A percentile compares a stretch with the other conserved stretches of the same genome.
Evolutionary conservation across 768 basidiomycete genomes (phyloP).

Genomic region (Boletus sp.): DNA sequence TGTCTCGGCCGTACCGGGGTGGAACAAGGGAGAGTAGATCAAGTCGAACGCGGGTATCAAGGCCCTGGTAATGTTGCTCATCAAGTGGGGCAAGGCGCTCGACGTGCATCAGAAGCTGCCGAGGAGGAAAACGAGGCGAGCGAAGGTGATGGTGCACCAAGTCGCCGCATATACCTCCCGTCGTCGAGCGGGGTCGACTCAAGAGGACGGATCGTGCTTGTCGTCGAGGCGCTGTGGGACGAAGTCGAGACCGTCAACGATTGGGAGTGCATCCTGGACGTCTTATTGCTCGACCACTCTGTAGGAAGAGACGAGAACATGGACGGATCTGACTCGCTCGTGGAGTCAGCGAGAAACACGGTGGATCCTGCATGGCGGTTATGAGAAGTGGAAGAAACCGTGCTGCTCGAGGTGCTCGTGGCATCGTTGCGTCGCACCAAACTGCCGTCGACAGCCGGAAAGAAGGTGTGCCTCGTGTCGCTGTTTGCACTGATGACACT

Average conservation of each 20-base stretch:
- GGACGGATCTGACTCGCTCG: conserved; percentile 27
- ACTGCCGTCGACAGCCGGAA: conserved; percentile 49
- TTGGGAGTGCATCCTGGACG: conserved; percentile 81
- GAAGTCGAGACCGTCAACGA: conserved; percentile 70
- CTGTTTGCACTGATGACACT: not conserved
- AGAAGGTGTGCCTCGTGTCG: conserved; percentile 58
- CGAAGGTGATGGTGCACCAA: conserved; percentile 32
- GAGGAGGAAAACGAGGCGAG: conserved; percentile 47
- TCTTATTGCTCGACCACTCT: conserved; percentile 88
- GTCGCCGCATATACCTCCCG: conserved; percentile 40
- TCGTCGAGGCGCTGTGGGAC: conserved; percentile 88
- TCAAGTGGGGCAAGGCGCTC: conserved; percentile 69
- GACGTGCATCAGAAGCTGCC: conserved; percentile 46
- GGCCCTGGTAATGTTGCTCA: conserved; percentile 65
- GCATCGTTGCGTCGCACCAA: conserved; percentile 63
- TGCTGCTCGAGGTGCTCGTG: conserved; percentile 79
- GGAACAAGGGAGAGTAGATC: conserved; percentile 43
- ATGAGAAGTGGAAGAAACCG: conserved; percentile 83
- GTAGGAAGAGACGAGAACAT: conserved; percentile 49
- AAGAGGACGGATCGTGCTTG: conserved; percentile 67
- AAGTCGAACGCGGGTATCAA: conserved; percentile 67
- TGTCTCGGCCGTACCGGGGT: conserved; percentile 45
- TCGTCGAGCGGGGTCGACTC: conserved; percentile 41
- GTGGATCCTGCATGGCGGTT: conserved; percentile 81
- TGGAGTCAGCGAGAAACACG: conserved; percentile 26